Evolutionary conservation across 345 rosid species (phyloP).

Genomic region (Lepidium africanum): DNA sequence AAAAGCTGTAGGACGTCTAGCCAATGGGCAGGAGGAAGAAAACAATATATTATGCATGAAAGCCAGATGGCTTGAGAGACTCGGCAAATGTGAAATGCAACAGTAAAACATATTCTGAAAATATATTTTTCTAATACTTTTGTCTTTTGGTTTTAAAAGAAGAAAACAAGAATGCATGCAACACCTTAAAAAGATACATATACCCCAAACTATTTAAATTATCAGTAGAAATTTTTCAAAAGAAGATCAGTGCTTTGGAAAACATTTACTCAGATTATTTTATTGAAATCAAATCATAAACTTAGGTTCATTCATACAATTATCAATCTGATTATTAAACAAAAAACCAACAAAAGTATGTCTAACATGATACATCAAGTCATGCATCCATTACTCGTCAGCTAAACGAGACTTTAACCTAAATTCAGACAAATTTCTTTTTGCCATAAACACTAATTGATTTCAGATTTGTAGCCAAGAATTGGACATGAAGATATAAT

Average conservation of each 20-base stretch:
- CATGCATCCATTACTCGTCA: neutral
- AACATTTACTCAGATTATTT: neutral
- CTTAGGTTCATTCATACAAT: neutral
- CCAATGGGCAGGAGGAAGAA: neutral
- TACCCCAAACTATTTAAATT: neutral
- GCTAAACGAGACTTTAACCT: neutral
- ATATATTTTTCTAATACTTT: neutral
- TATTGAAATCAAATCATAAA: neutral
- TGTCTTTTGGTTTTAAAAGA: neutral
- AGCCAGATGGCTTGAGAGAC: conserved; percentile 15
- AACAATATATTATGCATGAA: neutral
- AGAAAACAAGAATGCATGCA: neutral
- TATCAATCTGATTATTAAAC: neutral
- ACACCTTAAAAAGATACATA: neutral
- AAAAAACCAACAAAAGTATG: no score
- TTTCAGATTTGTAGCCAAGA: neutral
- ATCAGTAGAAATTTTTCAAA: neutral
- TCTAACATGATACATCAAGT: neutral
- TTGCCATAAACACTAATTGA: neutral
- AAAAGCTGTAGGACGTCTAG: neutral
- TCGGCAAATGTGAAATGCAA: neutral
- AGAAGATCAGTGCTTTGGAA: neutral
- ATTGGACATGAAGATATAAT: neutral
- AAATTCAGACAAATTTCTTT: neutral
- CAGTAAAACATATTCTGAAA: no score